Base-by-base conservation (phyloP, 176 grass and related monocot species). In the Paspalum vaginatum region DNA sequence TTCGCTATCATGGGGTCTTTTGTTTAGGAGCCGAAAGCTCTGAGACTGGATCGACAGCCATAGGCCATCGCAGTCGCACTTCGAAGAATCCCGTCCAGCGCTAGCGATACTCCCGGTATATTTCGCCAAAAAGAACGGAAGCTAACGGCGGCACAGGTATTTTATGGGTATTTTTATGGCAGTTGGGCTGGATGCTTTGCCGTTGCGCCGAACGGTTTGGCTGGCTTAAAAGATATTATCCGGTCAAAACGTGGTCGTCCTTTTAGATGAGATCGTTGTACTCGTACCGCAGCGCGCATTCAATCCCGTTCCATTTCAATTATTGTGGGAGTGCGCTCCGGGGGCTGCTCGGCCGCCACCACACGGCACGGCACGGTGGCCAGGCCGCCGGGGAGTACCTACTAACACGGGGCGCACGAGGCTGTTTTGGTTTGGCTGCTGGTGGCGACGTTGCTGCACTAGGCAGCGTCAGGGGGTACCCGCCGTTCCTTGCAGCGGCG, bases 181-280 rank as follows among this genome's bases (percentile, higher is more conserved):
- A 40, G 51, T 77, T 70, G 25, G 82, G 73, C 4, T 52, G 60
- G 26, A 24, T 39, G 60, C 75, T 64, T 69, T 49, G 72, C 57
- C 48, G 17, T 41, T 8, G 55, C 17, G 26, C 74, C 27, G 4
- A 61, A 84, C 18, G 39, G 8, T 77, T 84, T 50, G 42, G 52
- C 55, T 57, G 51, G 2, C 42, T 25, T 53, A 54, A 20, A 54
- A 20, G 54, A 11, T 38, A 32, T 40, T 12, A 17, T 27, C 62
- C 37, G 49, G 81, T 88, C 86, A 88, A 74, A 44, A 74, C 60
- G 74, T 24, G 5, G 63, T 38, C 46, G 22, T 38, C 64, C 37
- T 56, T 20, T 14, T 37, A 57, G 47, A 50, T 26, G 11, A 25
- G 61, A 54, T 9, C 41, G 9, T 51, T 65, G 54, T 25, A 49